A percentile compares a stretch with the other conserved stretches of the same genome.
These are phyloP conservation scores for Prinsepia uniflora DNA, from an alignment of 306 rosid species.

Conservation along the genomic window DNA sequence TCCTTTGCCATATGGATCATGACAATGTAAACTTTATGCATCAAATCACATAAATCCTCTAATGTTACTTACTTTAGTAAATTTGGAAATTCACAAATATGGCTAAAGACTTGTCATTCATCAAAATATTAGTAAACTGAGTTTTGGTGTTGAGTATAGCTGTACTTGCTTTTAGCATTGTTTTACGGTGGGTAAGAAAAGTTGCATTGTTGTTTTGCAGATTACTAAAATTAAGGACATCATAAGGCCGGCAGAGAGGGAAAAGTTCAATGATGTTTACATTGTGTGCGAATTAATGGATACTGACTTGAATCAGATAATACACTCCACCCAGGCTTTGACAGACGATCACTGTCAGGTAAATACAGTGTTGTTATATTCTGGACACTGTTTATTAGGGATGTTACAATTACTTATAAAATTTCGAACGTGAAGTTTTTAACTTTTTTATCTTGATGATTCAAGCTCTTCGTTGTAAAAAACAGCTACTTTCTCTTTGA, in stretches of 20 bases:
- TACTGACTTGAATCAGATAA: conserved; percentile 86
- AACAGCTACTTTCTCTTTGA: conserved; percentile 36
- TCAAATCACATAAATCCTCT: not conserved
- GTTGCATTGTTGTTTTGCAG: conserved; percentile 35
- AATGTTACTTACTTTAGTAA: conserved; percentile 3
- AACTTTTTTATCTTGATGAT: not conserved
- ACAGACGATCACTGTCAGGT: conserved; percentile 96
- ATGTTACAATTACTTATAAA: not conserved
- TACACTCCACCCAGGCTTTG: conserved; percentile 69
- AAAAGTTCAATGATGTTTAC: conserved; percentile 77
- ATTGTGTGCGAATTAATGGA: conserved; percentile 87
- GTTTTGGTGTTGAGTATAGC: not conserved
- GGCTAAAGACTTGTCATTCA: not conserved
- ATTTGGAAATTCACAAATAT: not conserved
- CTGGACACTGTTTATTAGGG: not conserved
- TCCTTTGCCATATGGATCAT: conserved; percentile 81
- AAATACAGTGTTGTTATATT: not conserved
- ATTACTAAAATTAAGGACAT: conserved; percentile 81
- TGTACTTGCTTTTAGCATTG: not conserved
- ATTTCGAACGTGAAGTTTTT: not conserved
- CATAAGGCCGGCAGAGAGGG: conserved; percentile 66
- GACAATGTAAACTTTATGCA: conserved; percentile 52
- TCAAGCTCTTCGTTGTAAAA: not conserved
- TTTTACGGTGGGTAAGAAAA: not conserved
- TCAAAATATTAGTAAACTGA: not conserved